Percentiles rank a stretch among this genome's conserved stretches.
phyloP scores from a whole-genome alignment of 2,329 filamentous ascomycete species.

The Aspergillus sp. region DNA sequence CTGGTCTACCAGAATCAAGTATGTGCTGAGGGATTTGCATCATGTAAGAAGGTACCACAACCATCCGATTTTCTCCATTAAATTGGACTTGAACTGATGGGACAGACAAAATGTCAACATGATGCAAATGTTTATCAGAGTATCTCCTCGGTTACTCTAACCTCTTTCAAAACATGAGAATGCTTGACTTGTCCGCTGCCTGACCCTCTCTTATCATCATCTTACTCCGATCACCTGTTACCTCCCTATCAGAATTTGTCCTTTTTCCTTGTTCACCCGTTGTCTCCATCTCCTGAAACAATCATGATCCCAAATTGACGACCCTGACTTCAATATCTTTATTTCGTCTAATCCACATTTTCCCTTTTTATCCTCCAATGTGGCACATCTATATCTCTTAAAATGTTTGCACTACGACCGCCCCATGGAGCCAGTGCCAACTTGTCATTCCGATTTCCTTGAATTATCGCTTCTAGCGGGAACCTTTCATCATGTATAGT shows the following conservation, averaged over 20 bases:
- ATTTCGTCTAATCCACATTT: conserved; percentile 14
- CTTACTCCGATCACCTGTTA: conserved; percentile 4
- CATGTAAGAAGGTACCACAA: conserved; percentile 27
- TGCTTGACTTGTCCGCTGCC: conserved; percentile 1
- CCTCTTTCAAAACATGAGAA: neutral
- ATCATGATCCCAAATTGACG: conserved; percentile 6
- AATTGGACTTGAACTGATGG: conserved; percentile 21
- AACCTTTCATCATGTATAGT: conserved; percentile 16
- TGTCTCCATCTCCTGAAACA: conserved; percentile 5
- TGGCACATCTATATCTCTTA: conserved; percentile 10
- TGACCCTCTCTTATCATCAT: conserved; percentile 1
- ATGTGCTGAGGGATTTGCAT: conserved; percentile 23
- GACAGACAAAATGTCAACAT: conserved; percentile 15
- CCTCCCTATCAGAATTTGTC: neutral
- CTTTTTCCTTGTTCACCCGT: neutral
- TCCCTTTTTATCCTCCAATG: neutral
- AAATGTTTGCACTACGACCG: conserved; percentile 10
- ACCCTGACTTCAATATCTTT: conserved; percentile 13
- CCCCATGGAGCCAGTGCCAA: conserved; percentile 11
- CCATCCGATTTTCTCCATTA: conserved; percentile 17
- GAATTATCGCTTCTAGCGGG: conserved; percentile 13
- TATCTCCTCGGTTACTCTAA: conserved; percentile 2
- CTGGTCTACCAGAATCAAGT: conserved; percentile 26
- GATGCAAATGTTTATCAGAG: conserved; percentile 10
- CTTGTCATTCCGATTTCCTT: conserved; percentile 12